Evolutionary conservation across 2,329 filamentous ascomycete genomes (phyloP).

Genomic region (Fusarium austroafricanum): DNA sequence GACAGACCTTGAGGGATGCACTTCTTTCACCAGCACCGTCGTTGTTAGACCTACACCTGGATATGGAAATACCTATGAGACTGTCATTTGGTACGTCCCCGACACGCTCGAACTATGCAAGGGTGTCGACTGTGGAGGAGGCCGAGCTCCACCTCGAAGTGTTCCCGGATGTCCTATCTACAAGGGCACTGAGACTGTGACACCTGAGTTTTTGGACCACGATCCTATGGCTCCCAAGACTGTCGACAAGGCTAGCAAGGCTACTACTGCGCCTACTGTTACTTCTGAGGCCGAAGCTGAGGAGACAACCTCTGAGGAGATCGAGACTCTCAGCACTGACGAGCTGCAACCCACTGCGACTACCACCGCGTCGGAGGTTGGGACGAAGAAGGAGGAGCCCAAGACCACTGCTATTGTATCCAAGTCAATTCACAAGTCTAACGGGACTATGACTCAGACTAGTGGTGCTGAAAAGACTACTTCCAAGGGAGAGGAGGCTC

Average conservation of each 20-base stretch:
- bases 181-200: conserved; percentile 7
- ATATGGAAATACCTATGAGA: conserved; percentile 3
- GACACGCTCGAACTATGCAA: conserved; percentile 3
- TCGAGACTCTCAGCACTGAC: not conserved
- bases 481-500: not conserved
- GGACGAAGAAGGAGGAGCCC: not conserved
- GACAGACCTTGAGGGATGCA: not conserved
- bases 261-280: not conserved
- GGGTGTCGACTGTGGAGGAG: conserved; percentile 7
- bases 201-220: not conserved
- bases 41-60: not conserved
- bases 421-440: not conserved
- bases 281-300: too few species aligned
- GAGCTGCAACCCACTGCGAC: not conserved
- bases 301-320: too few species aligned
- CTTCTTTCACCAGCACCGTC: conserved; percentile 7
- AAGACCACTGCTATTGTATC: not conserved
- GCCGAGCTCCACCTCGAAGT: conserved; percentile 1
- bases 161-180: conserved; percentile 5
- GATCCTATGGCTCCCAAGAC: not conserved
- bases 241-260: too few species aligned
- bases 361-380: not conserved
- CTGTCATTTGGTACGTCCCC: not conserved
- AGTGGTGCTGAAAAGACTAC: not conserved
- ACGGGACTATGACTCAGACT: not conserved